These are phyloP conservation scores for Ceratocystis cubensis DNA, from an alignment of 2,329 filamentous ascomycete genomes.

Conservation along the genomic window DNA sequence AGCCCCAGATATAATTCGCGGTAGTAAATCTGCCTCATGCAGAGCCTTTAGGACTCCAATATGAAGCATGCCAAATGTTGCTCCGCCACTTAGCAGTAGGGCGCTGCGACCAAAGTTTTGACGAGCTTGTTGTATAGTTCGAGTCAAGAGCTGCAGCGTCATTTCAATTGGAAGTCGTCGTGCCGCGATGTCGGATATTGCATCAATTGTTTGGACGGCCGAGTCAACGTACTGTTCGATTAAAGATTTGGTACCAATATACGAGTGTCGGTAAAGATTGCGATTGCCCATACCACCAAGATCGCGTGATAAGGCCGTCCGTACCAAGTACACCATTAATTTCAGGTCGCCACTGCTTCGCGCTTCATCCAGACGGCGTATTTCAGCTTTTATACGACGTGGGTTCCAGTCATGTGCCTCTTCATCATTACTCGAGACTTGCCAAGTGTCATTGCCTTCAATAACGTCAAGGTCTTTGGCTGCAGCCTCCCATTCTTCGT, in stretches of 20 bases:
- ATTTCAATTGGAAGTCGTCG: slow-evolving; percentile 39
- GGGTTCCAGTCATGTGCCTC: slow-evolving; percentile 54
- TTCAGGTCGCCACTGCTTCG: slow-evolving; percentile 57
- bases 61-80: slow-evolving; percentile 85
- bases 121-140: slow-evolving; percentile 57
- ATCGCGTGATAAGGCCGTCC: slow-evolving; percentile 67
- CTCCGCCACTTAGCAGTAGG: slow-evolving; percentile 70
- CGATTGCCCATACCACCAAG: slow-evolving; percentile 77
- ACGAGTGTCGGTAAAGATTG: slow-evolving; percentile 68
- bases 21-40: slow-evolving; percentile 61
- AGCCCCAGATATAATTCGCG: slow-evolving; percentile 75
- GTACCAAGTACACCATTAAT: slow-evolving; percentile 66
- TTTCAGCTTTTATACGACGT: slow-evolving; percentile 52
- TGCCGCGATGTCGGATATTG: slow-evolving; percentile 51
- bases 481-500: slow-evolving; percentile 60
- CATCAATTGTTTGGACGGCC: slow-evolving; percentile 59
- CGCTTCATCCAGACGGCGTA: slow-evolving; percentile 63
- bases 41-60: slow-evolving; percentile 76
- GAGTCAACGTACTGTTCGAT: slow-evolving; percentile 82
- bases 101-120: slow-evolving; percentile 79
- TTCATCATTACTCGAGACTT: slow-evolving; percentile 34
- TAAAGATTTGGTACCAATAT: slow-evolving; percentile 73
- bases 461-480: slow-evolving; percentile 66
- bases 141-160: slow-evolving; percentile 48
- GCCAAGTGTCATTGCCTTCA: slow-evolving; percentile 75